phyloP scores from a whole-genome alignment of 1,284 basidiomycete species.

The Ustilago sp. region DNA sequence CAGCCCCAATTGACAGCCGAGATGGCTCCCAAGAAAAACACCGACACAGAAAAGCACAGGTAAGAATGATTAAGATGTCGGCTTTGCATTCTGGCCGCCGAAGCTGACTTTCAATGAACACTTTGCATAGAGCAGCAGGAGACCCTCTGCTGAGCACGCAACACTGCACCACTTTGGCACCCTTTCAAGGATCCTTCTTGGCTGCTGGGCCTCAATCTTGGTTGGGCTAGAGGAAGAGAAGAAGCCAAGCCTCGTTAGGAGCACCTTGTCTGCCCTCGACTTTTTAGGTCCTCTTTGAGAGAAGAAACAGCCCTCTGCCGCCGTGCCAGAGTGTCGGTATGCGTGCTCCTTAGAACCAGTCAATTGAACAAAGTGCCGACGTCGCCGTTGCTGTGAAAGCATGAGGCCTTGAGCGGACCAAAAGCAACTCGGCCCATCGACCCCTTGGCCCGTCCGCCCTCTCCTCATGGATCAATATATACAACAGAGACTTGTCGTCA shows the following conservation, averaged over 20 bases:
- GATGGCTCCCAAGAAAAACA: neutral
- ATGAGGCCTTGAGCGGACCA: neutral
- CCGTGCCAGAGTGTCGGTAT: slow-evolving; percentile 15
- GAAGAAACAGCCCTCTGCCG: slow-evolving; percentile 17
- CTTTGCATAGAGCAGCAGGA: too few relatives aligned
- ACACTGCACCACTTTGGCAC: slow-evolving; percentile 7
- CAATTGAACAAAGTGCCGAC: slow-evolving; percentile 4
- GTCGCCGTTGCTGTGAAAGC: slow-evolving; percentile 3
- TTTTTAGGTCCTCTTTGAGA: neutral
- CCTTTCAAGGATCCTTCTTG: neutral
- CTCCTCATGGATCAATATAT: slow-evolving; percentile 22
- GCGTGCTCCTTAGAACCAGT: neutral
- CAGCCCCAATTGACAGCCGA: neutral
- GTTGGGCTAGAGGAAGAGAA: slow-evolving; percentile 3
- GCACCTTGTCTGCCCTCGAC: slow-evolving; percentile 13
- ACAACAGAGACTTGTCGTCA: slow-evolving; percentile 2
- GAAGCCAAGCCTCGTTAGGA: neutral
- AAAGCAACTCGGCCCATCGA: slow-evolving; percentile 3
- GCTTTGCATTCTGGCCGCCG: slow-evolving; percentile 13
- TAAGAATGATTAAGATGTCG: neutral
- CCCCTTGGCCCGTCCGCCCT: slow-evolving; percentile 9
- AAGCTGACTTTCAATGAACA: neutral
- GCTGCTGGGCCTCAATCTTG: neutral
- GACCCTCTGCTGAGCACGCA: slow-evolving; percentile 9
- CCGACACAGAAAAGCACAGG: too few relatives aligned